These are phyloP conservation scores for Skeletonema potamos DNA, from an alignment of 108 stramenopile genomes.

Conservation along the genomic window DNA sequence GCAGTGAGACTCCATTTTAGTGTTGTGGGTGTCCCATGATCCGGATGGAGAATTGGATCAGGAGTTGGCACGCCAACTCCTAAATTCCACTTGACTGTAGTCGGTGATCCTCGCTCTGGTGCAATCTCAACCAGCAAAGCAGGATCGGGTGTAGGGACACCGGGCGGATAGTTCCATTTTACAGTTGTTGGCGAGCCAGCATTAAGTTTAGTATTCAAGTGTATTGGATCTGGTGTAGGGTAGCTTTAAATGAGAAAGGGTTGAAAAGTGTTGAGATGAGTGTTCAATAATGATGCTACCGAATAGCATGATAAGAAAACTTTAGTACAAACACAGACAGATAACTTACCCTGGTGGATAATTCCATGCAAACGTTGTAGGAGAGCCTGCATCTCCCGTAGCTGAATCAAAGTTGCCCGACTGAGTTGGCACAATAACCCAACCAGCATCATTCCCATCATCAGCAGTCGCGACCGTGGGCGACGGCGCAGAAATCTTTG, in stretches of 20 bases:
- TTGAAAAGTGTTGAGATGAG: not conserved
- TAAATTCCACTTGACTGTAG: slow-evolving; percentile 20
- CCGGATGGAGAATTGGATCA: slow-evolving; percentile 7
- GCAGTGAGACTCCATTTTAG: slow-evolving; percentile 23
- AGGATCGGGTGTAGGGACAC: slow-evolving; percentile 26
- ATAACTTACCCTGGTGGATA: slow-evolving; percentile 9
- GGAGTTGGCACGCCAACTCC: slow-evolving; percentile 16
- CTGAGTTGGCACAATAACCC: slow-evolving; percentile 24
- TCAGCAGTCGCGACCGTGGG: not conserved
- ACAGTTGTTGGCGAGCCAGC: slow-evolving; percentile 4
- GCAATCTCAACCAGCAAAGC: slow-evolving; percentile 9
- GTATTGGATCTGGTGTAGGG: slow-evolving; percentile 34
- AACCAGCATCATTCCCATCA: slow-evolving; percentile 26
- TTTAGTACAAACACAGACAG: not conserved
- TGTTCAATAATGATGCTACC: not conserved
- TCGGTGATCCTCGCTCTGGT: slow-evolving; percentile 8
- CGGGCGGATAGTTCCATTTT: slow-evolving; percentile 12
- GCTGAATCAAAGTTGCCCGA: not conserved
- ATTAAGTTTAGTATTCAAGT: not conserved
- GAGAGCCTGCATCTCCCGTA: not conserved
- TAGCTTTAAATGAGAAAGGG: not conserved
- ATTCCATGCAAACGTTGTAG: slow-evolving; percentile 19
- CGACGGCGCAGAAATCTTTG: slow-evolving; percentile 24
- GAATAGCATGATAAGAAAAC: no score
- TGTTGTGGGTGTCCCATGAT: slow-evolving; percentile 3